These are phyloP conservation scores for Ustilago esculenta DNA, from an alignment of 1,284 basidiomycete species.

Conservation along the genomic window DNA sequence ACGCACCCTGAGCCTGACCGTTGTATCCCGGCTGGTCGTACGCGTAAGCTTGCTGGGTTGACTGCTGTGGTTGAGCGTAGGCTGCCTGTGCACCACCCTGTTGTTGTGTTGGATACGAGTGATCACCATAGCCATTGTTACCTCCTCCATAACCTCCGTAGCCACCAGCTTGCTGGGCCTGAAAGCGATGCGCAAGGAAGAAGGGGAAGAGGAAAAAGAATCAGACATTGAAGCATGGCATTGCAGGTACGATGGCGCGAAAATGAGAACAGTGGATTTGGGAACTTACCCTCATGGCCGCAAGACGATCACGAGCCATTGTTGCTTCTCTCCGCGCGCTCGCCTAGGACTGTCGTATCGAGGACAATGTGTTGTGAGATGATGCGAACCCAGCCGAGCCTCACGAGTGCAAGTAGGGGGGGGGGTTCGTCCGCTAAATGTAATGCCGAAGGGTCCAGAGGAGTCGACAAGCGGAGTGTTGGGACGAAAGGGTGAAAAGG, in stretches of 20 bases:
- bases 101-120: constrained; percentile 65
- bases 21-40: constrained; percentile 28
- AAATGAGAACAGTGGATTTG: too few relatives aligned
- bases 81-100: constrained; percentile 28
- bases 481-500: constrained; percentile 1
- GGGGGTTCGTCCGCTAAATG: too few relatives aligned
- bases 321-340: background rate
- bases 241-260: too few relatives aligned
- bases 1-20: constrained; percentile 20
- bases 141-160: constrained; percentile 60
- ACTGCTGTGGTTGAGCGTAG: constrained; percentile 25
- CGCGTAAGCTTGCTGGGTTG: constrained; percentile 22
- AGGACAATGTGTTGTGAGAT: too few relatives aligned
- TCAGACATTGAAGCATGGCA: too few relatives aligned
- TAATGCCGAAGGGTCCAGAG: background rate
- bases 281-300: constrained; percentile 52
- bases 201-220: too few relatives aligned
- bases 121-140: constrained; percentile 67
- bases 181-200: too few relatives aligned
- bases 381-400: too few relatives aligned
- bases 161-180: constrained; percentile 59
- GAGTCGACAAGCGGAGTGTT: background rate
- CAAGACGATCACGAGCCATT: constrained; percentile 56
- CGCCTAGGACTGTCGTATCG: background rate
- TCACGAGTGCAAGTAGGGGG: too few relatives aligned